phyloP scores from a whole-genome alignment of 768 basidiomycete genomes.

The Suillus clintonianus region DNA sequence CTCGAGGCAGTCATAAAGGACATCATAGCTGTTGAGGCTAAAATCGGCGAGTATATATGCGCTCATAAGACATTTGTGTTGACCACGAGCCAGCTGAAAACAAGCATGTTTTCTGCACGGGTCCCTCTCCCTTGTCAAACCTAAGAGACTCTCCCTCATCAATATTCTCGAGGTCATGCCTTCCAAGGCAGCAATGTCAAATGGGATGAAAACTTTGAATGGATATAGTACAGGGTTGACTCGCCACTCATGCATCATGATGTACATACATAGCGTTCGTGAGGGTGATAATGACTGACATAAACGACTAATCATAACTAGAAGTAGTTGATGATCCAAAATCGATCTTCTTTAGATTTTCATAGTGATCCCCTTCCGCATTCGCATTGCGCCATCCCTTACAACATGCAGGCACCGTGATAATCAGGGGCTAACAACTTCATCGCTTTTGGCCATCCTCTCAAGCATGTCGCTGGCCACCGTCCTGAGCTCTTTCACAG shows the following conservation, averaged over 20 bases:
- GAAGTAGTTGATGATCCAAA: no score
- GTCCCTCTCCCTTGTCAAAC: conserved; percentile 69
- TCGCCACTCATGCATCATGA: background rate
- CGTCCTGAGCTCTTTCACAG: no score
- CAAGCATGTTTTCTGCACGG: conserved; percentile 35
- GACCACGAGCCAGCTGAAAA: background rate
- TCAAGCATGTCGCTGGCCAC: no score
- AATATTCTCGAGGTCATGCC: conserved; percentile 87
- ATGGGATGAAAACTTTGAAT: conserved; percentile 78
- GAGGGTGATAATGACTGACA: no score
- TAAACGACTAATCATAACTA: no score
- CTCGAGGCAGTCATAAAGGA: conserved; percentile 52
- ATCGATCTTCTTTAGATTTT: no score
- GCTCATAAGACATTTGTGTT: background rate
- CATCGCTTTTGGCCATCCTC: no score
- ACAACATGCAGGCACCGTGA: no score
- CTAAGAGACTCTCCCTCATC: conserved; percentile 80
- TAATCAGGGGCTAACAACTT: no score
- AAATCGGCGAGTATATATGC: conserved; percentile 19
- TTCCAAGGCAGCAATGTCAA: conserved; percentile 71
- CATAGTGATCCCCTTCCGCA: no score
- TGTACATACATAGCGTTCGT: no score
- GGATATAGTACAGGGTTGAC: background rate
- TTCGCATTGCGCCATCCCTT: no score
- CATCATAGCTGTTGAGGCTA: conserved; percentile 41